A percentile compares a stretch with the other conserved stretches of the same genome.
Conservation (phyloP, 2,329 filamentous ascomycete genomes). For the Diaporthe destruens region DNA sequence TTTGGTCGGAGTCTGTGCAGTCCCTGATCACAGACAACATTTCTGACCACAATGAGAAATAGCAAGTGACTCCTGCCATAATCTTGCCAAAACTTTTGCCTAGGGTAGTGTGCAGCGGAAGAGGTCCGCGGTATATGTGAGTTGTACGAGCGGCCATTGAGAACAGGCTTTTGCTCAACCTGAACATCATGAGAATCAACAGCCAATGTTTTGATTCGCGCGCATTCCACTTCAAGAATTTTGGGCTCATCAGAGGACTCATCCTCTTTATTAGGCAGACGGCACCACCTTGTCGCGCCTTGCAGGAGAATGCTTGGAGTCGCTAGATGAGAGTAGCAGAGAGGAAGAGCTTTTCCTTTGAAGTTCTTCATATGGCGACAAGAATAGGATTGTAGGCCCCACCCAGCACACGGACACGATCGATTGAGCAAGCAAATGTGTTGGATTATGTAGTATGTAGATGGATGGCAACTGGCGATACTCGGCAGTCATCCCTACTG, state of each 20-base stretch:
- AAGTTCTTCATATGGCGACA: neutral
- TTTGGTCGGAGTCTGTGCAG: constrained; percentile 5
- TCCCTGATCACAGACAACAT: constrained; percentile 14
- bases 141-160: neutral
- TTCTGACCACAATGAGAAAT: constrained; percentile 15
- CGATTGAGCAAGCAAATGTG: neutral
- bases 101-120: neutral
- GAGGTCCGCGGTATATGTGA: neutral
- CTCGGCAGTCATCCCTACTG: neutral
- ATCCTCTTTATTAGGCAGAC: neutral
- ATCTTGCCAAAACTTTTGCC: neutral
- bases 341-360: too few relatives aligned
- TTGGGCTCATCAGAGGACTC: too few relatives aligned
- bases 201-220: accelerated
- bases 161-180: neutral
- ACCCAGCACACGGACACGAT: neutral
- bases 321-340: too few relatives aligned
- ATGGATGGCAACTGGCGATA: neutral
- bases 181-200: neutral
- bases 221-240: neutral
- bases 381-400: neutral
- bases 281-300: too few relatives aligned
- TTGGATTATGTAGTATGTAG: constrained; percentile 4
- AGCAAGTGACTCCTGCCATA: neutral
- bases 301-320: too few relatives aligned